Evolutionary conservation across 139 green algal species (phyloP), one percentile per base, ranked within the genome.

Genomic region (Chlorella vulgaris): DNA sequence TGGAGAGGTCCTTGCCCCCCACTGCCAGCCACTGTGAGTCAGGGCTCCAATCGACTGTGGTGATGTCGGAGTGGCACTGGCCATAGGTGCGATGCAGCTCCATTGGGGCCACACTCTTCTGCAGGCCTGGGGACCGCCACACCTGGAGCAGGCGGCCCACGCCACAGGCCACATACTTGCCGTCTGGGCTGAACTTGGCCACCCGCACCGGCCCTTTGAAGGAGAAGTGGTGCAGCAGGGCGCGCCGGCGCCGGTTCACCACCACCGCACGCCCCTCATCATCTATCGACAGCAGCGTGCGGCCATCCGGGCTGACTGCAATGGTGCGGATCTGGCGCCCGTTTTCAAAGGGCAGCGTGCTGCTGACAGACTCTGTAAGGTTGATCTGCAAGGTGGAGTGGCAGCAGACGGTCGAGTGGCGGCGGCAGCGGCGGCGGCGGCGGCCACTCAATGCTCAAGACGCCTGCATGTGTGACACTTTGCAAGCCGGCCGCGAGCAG

Each of bases 221-320:
- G 68, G 86, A 94, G 80, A 99, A 94, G 82, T 95, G 93, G 87
- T 99, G 94, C 71, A 99, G 90, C 78, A 99, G 86, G 22, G 93
- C 90, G 24, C 89, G 78, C 1, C 90, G 88, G 26, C 74, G 80
- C 42, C 90, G 84, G 77, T 96, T 96, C 38, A 97, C 89, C 33
- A 99, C 85, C 67, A 98, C 78, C 28, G 90, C 87, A 0, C 91
- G 86, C 18, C 96, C 96, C 1, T 96, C 87, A 50, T 92, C 85
- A 69, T 98, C 96, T 1, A 99, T 91, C 2, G 89, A 89, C n/a
- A 99, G 71, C 63, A 99, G 90, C 43, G 98, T 84, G 31, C 81
- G 18, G 31, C 94, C 95, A 82, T 96, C 90, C 5, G 96, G 96
- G 76, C 85, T 93, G 7, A 97, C 67, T 50, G 86, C 92, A 0